A percentile compares a stretch with the other conserved stretches of the same genome.
phyloP scores from a whole-genome alignment of 169 alveolate species.

The Plasmodium relictum region DNA sequence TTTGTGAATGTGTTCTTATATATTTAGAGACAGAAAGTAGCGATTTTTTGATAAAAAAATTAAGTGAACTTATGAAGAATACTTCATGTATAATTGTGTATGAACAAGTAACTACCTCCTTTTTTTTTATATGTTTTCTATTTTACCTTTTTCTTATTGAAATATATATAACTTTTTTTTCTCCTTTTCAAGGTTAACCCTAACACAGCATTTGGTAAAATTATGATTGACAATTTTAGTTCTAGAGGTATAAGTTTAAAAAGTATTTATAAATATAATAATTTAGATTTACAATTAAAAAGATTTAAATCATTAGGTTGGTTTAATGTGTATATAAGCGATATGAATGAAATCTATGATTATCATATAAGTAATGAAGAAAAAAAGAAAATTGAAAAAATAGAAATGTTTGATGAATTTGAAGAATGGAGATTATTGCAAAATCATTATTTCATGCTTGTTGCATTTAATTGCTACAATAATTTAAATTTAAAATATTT shows the following conservation, averaged over 20 bases:
- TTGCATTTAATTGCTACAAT: constrained; percentile 58
- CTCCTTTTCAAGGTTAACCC: constrained; percentile 60
- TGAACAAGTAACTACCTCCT: constrained; percentile 63
- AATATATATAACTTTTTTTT: neutral
- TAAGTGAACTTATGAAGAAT: constrained; percentile 61
- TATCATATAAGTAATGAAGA: constrained; percentile 69
- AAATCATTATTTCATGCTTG: constrained; percentile 71
- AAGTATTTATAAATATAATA: constrained; percentile 68
- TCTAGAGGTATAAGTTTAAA: constrained; percentile 59
- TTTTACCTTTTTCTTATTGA: neutral
- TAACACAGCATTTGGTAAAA: constrained; percentile 71
- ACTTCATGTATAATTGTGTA: constrained; percentile 74
- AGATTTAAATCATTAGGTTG: constrained; percentile 76
- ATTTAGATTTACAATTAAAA: constrained; percentile 26
- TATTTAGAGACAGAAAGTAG: constrained; percentile 75
- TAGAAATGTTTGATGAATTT: constrained; percentile 84
- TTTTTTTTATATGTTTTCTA: neutral
- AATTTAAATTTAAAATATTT: constrained; percentile 13
- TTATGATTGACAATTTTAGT: constrained; percentile 65
- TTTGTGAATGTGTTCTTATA: constrained; percentile 80
- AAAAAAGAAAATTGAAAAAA: constrained; percentile 77
- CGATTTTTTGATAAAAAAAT: constrained; percentile 46
- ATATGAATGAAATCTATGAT: constrained; percentile 80
- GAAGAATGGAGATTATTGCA: constrained; percentile 86
- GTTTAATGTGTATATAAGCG: constrained; percentile 77